Percentiles rank a stretch among this genome's conserved stretches.
Conservation (phyloP, 2,329 filamentous ascomycete genomes). For the Beauveria scarabaeidicola region DNA sequence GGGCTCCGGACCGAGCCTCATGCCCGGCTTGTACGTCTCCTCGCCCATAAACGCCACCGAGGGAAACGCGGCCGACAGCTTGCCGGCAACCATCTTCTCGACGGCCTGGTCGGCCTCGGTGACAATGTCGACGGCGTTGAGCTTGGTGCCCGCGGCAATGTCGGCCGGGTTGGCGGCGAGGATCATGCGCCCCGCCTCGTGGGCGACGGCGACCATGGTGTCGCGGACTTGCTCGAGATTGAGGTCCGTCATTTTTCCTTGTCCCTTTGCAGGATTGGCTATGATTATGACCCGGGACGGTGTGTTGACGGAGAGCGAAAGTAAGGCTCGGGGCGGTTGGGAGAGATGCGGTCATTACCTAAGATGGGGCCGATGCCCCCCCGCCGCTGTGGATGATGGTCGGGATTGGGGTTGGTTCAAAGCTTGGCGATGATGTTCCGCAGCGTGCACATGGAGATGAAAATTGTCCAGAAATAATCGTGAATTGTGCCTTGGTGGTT, state of each 20-base stretch:
- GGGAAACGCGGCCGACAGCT: slow-evolving; percentile 46
- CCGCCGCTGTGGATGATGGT: not conserved
- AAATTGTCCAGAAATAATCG: too few species aligned
- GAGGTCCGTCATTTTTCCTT: slow-evolving; percentile 41
- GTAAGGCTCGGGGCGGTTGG: not conserved
- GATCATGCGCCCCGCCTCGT: slow-evolving; percentile 58
- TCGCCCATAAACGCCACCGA: slow-evolving; percentile 60
- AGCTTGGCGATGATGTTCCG: not conserved
- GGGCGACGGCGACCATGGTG: slow-evolving; percentile 49
- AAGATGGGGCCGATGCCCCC: not conserved
- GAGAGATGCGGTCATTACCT: not conserved
- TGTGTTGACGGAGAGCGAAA: too few species aligned
- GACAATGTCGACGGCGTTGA: slow-evolving; percentile 61
- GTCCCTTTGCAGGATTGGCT: not conserved
- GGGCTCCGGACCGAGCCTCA: slow-evolving; percentile 52
- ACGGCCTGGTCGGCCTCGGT: slow-evolving; percentile 61
- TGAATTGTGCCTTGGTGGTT: too few species aligned
- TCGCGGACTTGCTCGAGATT: slow-evolving; percentile 55
- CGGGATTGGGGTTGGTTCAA: not conserved
- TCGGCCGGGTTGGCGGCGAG: slow-evolving; percentile 50
- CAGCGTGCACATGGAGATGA: not conserved
- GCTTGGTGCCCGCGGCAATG: slow-evolving; percentile 50
- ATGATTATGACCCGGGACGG: too few species aligned
- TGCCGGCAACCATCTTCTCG: slow-evolving; percentile 50
- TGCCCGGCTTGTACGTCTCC: slow-evolving; percentile 65